Evolutionary conservation across 345 rosid genomes (phyloP).

Genomic region (Abelmoschus esculentus): DNA sequence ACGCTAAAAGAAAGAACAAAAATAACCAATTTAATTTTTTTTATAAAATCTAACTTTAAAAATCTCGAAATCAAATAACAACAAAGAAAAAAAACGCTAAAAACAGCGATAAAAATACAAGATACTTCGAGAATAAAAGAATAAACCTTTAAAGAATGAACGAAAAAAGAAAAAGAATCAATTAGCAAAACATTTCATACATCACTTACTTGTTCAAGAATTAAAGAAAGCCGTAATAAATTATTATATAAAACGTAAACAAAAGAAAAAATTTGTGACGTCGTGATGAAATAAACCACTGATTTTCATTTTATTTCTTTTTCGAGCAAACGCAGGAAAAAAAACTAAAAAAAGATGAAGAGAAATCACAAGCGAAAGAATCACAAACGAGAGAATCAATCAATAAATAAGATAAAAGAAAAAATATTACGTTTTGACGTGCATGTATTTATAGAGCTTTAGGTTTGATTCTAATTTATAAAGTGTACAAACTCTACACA

Average conservation of each 20-base stretch:
- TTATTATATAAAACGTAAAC: background rate
- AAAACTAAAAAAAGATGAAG: too few species aligned
- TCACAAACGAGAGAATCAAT: constrained; percentile 26
- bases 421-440: too few species aligned
- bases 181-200: background rate
- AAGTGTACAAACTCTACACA: too few species aligned
- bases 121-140: background rate
- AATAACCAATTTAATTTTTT: too few species aligned
- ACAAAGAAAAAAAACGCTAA: background rate
- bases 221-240: background rate
- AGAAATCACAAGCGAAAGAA: too few species aligned
- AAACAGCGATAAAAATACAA: constrained; percentile 1
- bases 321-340: background rate
- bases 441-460: too few species aligned
- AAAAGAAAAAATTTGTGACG: background rate
- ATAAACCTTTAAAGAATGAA: background rate
- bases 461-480: too few species aligned
- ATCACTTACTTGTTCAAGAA: background rate
- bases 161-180: background rate
- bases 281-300: background rate
- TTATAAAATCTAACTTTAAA: too few species aligned
- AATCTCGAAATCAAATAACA: background rate
- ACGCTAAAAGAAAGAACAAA: too few species aligned
- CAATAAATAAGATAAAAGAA: background rate
- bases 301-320: background rate